Base-by-base conservation (phyloP, 2,329 filamentous ascomycete species). In the Plectosphaerella sp. region DNA sequence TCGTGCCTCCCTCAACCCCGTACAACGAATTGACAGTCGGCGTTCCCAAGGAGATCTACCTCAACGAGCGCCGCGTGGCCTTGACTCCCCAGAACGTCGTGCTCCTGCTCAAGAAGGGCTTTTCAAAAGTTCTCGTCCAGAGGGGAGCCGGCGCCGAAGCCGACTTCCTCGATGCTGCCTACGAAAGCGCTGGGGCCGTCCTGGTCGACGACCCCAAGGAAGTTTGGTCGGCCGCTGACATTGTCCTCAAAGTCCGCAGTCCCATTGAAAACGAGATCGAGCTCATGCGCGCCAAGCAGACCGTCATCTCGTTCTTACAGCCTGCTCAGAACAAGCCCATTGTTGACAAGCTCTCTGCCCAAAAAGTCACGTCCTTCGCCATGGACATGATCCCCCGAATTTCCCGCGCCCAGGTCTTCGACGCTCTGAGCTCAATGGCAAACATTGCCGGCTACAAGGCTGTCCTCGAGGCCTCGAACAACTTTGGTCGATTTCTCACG, bases 381-480 rank as follows among this genome's bases (percentile, higher is more conserved):
- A 96, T 96, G 91, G 91, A 96, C 65, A 87, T 92, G 84, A 87
- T 96, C 49, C 91, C 91, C 15, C 84, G 91, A 41, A 96, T 96
- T 60, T 95, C 91, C 1, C 83, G 91, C 46, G 91, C 91, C 1
- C 91, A 96, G 66, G 85, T 89, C 1, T 96, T 95, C 61, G 91
- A 96, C 69, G 91, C 90, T 1, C 76, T 96, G 52, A 91, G 89
- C 67, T 94, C 89, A 10, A 96, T 96, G 91, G 91, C 91, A 54
- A 96, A 96, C 61, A 96, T 96, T 71, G 89, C 91, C 20, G 91
- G 91, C 0, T 96, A 96, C 72, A 96, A 95, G 69, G 91, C 91
- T 41, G 89, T 96, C 1, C 74, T 96, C 43, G 91, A 96, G 68
- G 91, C 91, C 1, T 92, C 89, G 14, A 96, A 96, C 68, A 84